Evolutionary conservation across 2,329 filamentous ascomycete species (phyloP), one percentile per base, ranked within the genome.

Genomic region (Fusarium tricinctum): DNA sequence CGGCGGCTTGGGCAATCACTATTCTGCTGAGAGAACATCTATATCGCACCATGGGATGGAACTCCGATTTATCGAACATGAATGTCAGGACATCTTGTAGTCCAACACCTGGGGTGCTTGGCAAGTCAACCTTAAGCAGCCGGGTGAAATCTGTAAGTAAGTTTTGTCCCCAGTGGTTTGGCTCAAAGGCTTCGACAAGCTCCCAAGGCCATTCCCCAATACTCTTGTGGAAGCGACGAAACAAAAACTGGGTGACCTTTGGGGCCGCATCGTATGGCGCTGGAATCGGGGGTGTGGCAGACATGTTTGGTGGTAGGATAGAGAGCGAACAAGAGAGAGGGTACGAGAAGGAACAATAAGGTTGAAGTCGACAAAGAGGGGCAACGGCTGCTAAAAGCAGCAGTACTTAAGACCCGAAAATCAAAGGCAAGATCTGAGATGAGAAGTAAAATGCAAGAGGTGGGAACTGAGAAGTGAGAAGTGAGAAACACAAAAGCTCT

Each of bases 141-240:
- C 8, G 22, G 6, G 4, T 35, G 14, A 52, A 59, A 9, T 2
- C 22, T 0, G 1, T 3, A 5, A 17, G 3, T 2, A 38, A 15
- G 10, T 26, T 38, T 6, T 53, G 28, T 0, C 26, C 30, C 62
- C 62, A 65, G 17, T 2, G 23, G 2, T 7, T 4, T 3, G 62
- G 62, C 1, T 48, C 33, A 3, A 65, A 65, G 0, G 5, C 20
- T 6, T 38, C 22, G 2, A 48, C 48, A 3, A 65, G 26, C 5
- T 65, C 8, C 62, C 62, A 65, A 1, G 62, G 62, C 62, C 62
- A 65, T 20, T 45, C n/a, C 1, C 48, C 44, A 0, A 58, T 5
- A 6, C 20, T 23, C 0, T 52, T 4, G 3, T 58, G 17, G 4
- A 64, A 58, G 1, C 20, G 2, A 0, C 6, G 8, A 13, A 64